Evolutionary conservation across 257 asterid species (phyloP).

Genomic region (Euphrasia confusa): DNA sequence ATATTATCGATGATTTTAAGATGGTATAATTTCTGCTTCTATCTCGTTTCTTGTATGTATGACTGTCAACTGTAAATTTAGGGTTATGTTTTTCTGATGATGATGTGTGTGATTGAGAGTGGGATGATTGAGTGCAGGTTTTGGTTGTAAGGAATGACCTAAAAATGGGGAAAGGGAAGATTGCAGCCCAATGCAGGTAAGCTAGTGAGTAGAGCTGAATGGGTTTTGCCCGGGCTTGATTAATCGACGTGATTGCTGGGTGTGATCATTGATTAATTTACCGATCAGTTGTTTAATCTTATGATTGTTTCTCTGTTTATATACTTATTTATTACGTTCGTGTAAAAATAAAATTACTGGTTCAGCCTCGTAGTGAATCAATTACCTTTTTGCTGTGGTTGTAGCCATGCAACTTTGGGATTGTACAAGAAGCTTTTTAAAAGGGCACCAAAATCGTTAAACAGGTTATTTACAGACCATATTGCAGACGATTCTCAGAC

Average conservation of each 20-base stretch:
- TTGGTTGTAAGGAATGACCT: slow-evolving; percentile 96
- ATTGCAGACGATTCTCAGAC: slow-evolving; percentile 15
- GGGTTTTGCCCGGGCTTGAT: not conserved
- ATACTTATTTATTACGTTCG: not conserved
- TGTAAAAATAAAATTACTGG: not conserved
- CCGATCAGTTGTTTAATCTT: slow-evolving; percentile 7
- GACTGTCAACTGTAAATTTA: not conserved
- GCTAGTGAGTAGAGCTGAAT: not conserved
- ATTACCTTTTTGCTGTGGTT: slow-evolving; percentile 19
- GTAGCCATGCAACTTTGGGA: slow-evolving; percentile 94
- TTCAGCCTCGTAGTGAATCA: slow-evolving; percentile 4
- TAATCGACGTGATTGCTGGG: not conserved
- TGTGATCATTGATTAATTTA: not conserved
- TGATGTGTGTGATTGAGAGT: slow-evolving; percentile 18
- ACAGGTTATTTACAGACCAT: slow-evolving; percentile 45
- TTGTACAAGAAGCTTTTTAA: slow-evolving; percentile 70
- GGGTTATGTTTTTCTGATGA: not conserved
- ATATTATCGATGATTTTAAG: slow-evolving; percentile 79
- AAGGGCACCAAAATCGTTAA: slow-evolving; percentile 81
- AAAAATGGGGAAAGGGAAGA: slow-evolving; percentile 99
- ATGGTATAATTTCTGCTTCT: slow-evolving; percentile 46
- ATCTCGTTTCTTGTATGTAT: slow-evolving; percentile 3
- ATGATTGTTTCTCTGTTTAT: not conserved
- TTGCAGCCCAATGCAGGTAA: slow-evolving; percentile 99
- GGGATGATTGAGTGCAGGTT: slow-evolving; percentile 47